These are phyloP conservation scores for Bothriochloa decipiens DNA, from an alignment of 176 grass and related monocot species.

Conservation along the genomic window DNA sequence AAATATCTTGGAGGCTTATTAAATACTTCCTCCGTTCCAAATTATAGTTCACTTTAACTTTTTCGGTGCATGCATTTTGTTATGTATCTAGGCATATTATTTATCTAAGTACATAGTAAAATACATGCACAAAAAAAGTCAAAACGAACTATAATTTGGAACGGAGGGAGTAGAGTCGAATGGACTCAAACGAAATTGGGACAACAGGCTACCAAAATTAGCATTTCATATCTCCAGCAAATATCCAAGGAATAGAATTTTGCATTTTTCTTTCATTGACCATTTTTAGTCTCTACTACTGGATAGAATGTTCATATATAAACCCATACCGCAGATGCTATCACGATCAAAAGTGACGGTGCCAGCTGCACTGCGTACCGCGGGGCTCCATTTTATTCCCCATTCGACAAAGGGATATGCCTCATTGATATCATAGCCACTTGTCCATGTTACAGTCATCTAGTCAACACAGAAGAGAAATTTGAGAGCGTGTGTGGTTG, in stretches of 20 bases:
- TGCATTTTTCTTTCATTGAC: no score
- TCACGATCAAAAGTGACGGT: slow-evolving; percentile 73
- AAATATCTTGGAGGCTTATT: not conserved
- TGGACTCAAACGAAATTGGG: not conserved
- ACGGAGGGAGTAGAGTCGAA: no score
- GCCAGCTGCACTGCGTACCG: slow-evolving; percentile 51
- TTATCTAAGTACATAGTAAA: no score
- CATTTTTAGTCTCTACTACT: no score
- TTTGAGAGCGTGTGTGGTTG: not conserved
- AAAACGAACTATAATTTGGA: no score
- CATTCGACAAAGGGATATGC: slow-evolving; percentile 89
- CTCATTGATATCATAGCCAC: slow-evolving; percentile 73
- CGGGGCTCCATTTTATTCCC: slow-evolving; percentile 54
- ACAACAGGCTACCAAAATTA: not conserved
- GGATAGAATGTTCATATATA: not conserved
- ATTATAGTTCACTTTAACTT: no score
- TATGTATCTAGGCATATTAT: no score
- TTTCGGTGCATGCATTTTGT: no score
- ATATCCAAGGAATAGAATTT: not conserved
- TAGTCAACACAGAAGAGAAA: slow-evolving; percentile 11
- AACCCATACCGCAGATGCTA: slow-evolving; percentile 71
- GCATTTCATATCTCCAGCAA: no score
- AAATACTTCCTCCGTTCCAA: no score
- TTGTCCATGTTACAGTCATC: slow-evolving; percentile 99
- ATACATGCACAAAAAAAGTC: no score